Base-by-base conservation (phyloP, 2,329 filamentous ascomycete genomes). In the Hypoxylon sp. region DNA sequence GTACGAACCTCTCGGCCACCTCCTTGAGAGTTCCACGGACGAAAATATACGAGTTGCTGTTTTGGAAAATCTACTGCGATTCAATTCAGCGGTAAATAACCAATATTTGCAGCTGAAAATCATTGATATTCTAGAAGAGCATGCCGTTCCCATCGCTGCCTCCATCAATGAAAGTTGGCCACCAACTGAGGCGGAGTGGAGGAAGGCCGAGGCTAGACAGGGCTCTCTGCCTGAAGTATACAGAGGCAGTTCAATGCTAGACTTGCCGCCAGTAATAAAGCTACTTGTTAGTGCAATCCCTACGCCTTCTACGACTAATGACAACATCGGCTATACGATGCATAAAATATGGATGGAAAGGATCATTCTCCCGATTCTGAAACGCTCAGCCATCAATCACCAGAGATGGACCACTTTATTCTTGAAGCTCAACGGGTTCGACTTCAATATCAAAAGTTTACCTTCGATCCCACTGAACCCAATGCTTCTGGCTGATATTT, bases 331-430 rank as follows among this genome's bases (percentile, higher is more conserved):
- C n/a, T n/a, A 56, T n/a, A 17, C 19, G 3, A 8, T 26, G 22
- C 39, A 58, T 13, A 26, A 60, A n/a, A 24, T 57, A 13, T 74
- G 74, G 37, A 67, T 78, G 42, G 68, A 58, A 1, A 52, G 67
- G 1, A 59, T 81, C 4, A 59, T 80, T 17, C 63, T 75, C 19
- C 62, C 62, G 1, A 60, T 72, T 1, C 10, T 79, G 3, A 70
- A 77, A 5, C 62, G 69, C 13, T 81, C 79, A 0, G 74, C 74
- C 14, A 35, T 37, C 0, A 78, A 76, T 19, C 76, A 80, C 47
- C 52, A 33, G 2, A 75, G 76, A 24, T 82, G 80, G 79, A 74
- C 75, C 22, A 48, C 66, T 0, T 51, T 79, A 9, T 81, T 81
- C 39, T 53, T 79, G 2, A 61, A 65, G n/a, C 75, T 71, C 51